Evolutionary conservation across 2,329 filamentous ascomycete species (phyloP), one percentile per base, ranked within the genome.

Genomic region (Pseudocercospora ulei): DNA sequence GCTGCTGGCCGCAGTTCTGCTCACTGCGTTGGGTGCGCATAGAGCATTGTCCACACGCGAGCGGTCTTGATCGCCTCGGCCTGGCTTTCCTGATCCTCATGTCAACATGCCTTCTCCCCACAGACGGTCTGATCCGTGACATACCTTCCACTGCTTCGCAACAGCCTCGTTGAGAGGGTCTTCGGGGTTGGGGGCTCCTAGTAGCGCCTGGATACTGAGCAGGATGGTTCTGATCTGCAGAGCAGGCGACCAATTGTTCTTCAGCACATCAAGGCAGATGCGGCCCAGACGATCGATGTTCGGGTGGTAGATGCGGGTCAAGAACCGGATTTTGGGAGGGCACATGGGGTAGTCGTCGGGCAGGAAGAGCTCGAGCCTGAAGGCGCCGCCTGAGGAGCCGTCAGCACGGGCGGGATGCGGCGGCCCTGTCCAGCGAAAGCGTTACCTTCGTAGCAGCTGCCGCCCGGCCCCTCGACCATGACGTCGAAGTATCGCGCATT

Each of bases 271-370:
- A 34, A 98, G 69, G 61, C 92, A 98, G 65, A 98, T 98, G 44
- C 90, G 82, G 44, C 90, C 90, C 2, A 98, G 76, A 65, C 92
- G 92, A 63, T 98, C 90, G 54, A 98, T 95, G 62, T 98, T 98
- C 36, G 90, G 90, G 63, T 98, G 92, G 66, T 96, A 98, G 63
- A 98, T 96, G 68, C 94, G 95, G 55, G 92, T 98, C 35, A 98
- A 72, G 66, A 98, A 98, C 39, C 90, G 83, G 59, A 98, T 95
- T 71, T 95, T 95, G 29, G 90, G 90, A 38, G 90, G 88, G 20
- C 86, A 94, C 90, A 98, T 98, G 26, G 90, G 90, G 62, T 98
- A 98, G 68, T 98, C 90, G 58, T 98, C 90, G 28, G 92, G 92
- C 14, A 98, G 74, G 64, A 98, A 98, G 12, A 98, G 77, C 65